phyloP scores from a whole-genome alignment of 1,284 basidiomycete genomes.

The Cryptococcus amylolentus region DNA sequence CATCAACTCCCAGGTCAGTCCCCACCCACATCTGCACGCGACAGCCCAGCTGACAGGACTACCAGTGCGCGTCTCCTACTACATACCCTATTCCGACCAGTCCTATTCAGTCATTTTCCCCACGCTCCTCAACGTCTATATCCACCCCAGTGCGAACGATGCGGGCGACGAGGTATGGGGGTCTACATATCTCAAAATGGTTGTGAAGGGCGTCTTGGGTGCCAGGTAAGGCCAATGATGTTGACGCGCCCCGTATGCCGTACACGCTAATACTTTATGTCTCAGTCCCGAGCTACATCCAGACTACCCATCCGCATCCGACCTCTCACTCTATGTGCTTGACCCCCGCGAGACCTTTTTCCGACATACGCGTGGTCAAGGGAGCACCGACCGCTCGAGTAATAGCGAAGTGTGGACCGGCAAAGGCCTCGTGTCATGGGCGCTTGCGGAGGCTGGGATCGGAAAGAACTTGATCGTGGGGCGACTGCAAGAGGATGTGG shows the following conservation, averaged over 20 bases:
- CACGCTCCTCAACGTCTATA: conserved; percentile 41
- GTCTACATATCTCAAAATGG: conserved; percentile 45
- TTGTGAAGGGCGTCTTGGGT: conserved; percentile 41
- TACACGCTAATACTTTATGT: conserved; percentile 3
- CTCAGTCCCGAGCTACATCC: conserved; percentile 44
- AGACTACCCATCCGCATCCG: conserved; percentile 24
- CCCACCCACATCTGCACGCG: background rate
- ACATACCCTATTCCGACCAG: conserved; percentile 35
- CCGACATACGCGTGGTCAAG: conserved; percentile 23
- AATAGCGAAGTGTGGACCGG: conserved; percentile 43
- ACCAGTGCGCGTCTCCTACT: conserved; percentile 42
- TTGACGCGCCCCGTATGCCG: background rate
- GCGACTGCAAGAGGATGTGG: conserved; percentile 22
- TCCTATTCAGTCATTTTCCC: conserved; percentile 37
- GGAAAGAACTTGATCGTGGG: conserved; percentile 47
- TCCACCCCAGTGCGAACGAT: conserved; percentile 33
- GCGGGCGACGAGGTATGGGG: conserved; percentile 30
- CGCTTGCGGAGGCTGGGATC: conserved; percentile 36
- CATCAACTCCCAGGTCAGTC: conserved; percentile 43
- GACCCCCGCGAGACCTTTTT: conserved; percentile 46
- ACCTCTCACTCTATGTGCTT: conserved; percentile 44
- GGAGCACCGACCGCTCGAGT: background rate
- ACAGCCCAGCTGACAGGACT: conserved; percentile 1
- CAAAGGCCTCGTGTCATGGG: conserved; percentile 43
- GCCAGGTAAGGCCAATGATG: conserved; percentile 31